Evolutionary conservation across 805 yeast genomes (phyloP), one percentile per base, ranked within the genome.

Genomic region (Ogataea methylovora): DNA sequence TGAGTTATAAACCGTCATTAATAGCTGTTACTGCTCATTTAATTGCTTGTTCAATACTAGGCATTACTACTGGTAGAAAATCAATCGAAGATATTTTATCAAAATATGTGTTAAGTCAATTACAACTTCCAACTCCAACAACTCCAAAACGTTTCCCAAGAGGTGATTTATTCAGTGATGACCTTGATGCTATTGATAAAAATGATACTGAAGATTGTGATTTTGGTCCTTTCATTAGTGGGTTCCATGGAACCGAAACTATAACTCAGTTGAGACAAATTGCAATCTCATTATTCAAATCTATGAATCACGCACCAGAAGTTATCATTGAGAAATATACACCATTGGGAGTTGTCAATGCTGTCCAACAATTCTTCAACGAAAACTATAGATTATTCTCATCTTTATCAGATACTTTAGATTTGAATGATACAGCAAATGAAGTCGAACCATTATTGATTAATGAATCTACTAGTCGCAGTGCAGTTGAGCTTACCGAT

Each of bases 1-100:
- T 74, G 29, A 50, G 59, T 10, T 60, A 59, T 39, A 64, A 69
- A 16, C 45, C 73, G 5, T 66, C 74, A 3, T 42, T 67, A 31
- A 57, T 73, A 12, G 67, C 73, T n/a, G 52, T 64, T 10, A 54
- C 77, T 3, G 73, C 76, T n/a, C 71, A 69, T 44, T 51, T 71
- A 35, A 51, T 74, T 39, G 73, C 80, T 10, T 71, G 76, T 41
- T 61, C 75, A 13, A 70, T 73, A 64, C 51, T 73, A 27, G 68
- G 68, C 18, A 52, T 71, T 30, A 65, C 71, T 19, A 50, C 64
- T 29, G 76, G 73, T 11, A 45, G 67, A 2, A 47, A 50, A 19
- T 51, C 54, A 27, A 45, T 69, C 14, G 56, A 53, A 24, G 40
- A 30, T 11, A 41, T 54, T 19, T 42, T 36, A 27, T 39, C 43